Conservation (phyloP, 129 eudicot genomes). For the Saussurea involucrata region DNA sequence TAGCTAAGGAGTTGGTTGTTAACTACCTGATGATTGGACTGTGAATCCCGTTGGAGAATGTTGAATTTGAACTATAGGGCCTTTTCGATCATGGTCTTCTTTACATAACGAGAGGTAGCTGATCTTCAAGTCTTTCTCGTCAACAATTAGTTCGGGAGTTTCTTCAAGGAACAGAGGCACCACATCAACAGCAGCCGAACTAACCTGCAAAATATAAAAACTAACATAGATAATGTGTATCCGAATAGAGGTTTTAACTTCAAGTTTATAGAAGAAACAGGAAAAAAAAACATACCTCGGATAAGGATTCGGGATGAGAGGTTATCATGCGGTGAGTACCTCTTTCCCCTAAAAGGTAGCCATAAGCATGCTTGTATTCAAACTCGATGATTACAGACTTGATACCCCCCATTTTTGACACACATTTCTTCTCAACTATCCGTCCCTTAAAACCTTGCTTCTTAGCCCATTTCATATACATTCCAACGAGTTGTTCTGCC, state of each 20-base stretch:
- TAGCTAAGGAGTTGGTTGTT: background rate
- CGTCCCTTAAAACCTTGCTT: constrained; percentile 79
- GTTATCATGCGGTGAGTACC: constrained; percentile 70
- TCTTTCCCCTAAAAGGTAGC: constrained; percentile 81
- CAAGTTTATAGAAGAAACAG: background rate
- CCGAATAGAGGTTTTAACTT: background rate
- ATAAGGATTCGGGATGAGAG: constrained; percentile 32
- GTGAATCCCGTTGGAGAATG: constrained; percentile 77
- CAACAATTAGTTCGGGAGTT: constrained; percentile 47
- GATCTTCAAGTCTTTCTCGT: constrained; percentile 56
- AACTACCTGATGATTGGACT: constrained; percentile 69
- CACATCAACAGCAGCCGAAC: constrained; percentile 73
- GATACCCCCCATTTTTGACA: constrained; percentile 47
- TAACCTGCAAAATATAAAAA: constrained; percentile 36
- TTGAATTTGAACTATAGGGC: constrained; percentile 43
- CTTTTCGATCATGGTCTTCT: constrained; percentile 31
- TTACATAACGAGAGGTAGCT: constrained; percentile 33
- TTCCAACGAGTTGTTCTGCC: constrained; percentile 64
- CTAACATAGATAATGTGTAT: background rate
- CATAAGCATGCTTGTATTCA: constrained; percentile 77
- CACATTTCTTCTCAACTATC: constrained; percentile 66
- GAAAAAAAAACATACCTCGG: constrained; percentile 37
- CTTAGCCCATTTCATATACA: constrained; percentile 92
- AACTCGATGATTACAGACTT: constrained; percentile 66
- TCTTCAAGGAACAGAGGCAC: constrained; percentile 82